A percentile compares a stretch with the other conserved stretches of the same genome.
phyloP scores from a whole-genome alignment of 176 grass and related monocot genomes.

The Ampelocalamus luodianensis region DNA sequence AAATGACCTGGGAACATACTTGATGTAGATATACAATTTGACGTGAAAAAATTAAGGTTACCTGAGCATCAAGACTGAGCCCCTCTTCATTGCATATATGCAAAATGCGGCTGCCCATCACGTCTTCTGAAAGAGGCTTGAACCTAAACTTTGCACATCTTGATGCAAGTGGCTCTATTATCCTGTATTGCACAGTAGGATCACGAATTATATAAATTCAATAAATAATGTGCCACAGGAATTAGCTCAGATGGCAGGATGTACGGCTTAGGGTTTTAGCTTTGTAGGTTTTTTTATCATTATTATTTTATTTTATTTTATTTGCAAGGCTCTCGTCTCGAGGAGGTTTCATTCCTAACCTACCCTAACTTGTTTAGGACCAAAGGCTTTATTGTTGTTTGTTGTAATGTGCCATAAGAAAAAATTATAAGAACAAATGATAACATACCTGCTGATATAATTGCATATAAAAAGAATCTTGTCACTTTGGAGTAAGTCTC shows the following conservation, averaged over 20 bases:
- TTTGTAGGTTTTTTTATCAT: no score
- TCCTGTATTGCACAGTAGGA: constrained; percentile 58
- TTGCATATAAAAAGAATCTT: constrained; percentile 99
- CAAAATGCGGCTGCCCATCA: constrained; percentile 90
- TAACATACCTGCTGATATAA: constrained; percentile 96
- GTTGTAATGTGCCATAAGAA: not conserved
- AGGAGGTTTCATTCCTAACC: no score
- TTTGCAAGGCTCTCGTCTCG: no score
- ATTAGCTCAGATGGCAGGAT: no score
- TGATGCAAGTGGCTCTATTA: constrained; percentile 96
- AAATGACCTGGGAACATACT: constrained; percentile 7
- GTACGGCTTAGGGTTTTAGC: no score
- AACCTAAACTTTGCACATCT: constrained; percentile 99
- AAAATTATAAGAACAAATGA: constrained; percentile 9
- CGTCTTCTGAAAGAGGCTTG: constrained; percentile 91
- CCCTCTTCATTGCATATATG: constrained; percentile 97
- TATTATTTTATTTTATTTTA: no score
- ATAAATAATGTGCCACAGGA: constrained; percentile 14
- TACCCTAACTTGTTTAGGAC: no score
- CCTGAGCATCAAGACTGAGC: constrained; percentile 80
- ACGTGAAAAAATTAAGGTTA: constrained; percentile 36
- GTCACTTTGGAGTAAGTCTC: constrained; percentile 97
- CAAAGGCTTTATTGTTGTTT: no score
- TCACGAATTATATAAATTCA: constrained; percentile 1
- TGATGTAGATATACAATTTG: constrained; percentile 31